These are phyloP conservation scores for Eutypa lata DNA, from an alignment of 2,329 filamentous ascomycete genomes.

Conservation along the genomic window DNA sequence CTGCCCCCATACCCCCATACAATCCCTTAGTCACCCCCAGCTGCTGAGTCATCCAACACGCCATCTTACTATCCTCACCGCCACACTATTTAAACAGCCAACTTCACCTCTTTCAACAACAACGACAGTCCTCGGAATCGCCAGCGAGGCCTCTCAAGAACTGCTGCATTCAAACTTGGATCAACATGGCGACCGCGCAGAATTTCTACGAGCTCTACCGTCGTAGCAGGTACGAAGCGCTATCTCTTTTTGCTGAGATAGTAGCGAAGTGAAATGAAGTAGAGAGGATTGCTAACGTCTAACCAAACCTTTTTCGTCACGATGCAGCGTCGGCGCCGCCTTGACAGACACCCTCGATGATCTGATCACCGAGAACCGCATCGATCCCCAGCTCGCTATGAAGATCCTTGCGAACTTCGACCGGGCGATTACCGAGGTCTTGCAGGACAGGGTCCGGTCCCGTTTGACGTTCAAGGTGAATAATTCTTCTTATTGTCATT, in stretches of 20 bases:
- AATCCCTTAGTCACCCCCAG: not conserved
- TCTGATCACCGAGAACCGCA: constrained; percentile 88
- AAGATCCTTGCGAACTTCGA: constrained; percentile 97
- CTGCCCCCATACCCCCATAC: no score
- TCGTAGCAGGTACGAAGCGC: constrained; percentile 77
- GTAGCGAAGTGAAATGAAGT: constrained; percentile 11
- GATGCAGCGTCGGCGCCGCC: constrained; percentile 78
- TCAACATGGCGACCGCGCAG: constrained; percentile 45
- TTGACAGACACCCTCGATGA: constrained; percentile 97
- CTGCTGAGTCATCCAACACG: constrained; percentile 4
- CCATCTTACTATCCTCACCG: not conserved
- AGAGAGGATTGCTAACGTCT: not conserved
- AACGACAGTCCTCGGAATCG: not conserved
- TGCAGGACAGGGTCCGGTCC: constrained; percentile 89
- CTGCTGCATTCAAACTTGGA: not conserved
- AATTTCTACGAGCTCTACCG: constrained; percentile 94
- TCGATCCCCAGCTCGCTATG: constrained; percentile 98
- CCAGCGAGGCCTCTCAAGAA: not conserved
- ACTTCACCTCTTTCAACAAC: constrained; percentile 7
- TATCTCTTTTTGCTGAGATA: constrained; percentile 8
- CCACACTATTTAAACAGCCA: constrained; percentile 4
- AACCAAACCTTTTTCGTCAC: constrained; percentile 11
- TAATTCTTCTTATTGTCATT: no score
- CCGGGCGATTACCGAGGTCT: constrained; percentile 83
- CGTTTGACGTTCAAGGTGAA: constrained; percentile 91